Evolutionary conservation across 495 filamentous ascomycete species (phyloP).

Genomic region (Neurospora tetraspora): DNA sequence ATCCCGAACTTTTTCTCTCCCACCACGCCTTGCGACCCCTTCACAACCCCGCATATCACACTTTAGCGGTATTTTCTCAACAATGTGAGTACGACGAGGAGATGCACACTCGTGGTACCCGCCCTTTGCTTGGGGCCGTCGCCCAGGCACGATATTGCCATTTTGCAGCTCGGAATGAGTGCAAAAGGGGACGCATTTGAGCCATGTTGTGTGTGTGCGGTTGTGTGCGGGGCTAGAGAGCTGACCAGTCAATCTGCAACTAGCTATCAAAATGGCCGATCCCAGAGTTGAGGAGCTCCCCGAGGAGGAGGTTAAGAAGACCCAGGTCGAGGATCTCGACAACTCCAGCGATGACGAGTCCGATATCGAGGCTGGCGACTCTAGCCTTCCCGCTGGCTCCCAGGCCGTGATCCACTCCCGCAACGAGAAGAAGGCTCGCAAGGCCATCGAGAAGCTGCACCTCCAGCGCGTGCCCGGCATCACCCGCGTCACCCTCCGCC

Average conservation of each 20-base stretch:
- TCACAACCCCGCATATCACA: constrained; percentile 19
- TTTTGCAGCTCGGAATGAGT: constrained; percentile 2
- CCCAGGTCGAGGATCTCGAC: constrained; percentile 68
- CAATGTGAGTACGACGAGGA: constrained; percentile 19
- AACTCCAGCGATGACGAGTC: constrained; percentile 64
- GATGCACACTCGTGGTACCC: not conserved
- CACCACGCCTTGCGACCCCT: constrained; percentile 17
- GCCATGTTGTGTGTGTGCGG: not conserved
- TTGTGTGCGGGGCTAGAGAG: constrained; percentile 14
- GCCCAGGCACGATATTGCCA: not conserved
- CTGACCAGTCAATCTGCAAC: constrained; percentile 14
- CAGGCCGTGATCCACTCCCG: constrained; percentile 87
- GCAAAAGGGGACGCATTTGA: not conserved
- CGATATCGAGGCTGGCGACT: constrained; percentile 57
- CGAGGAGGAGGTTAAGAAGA: constrained; percentile 76
- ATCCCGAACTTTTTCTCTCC: constrained; percentile 22
- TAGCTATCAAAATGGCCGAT: constrained; percentile 66
- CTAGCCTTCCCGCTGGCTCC: constrained; percentile 73
- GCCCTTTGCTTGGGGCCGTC: not conserved
- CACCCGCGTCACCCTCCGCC: constrained; percentile 91
- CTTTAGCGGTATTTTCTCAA: constrained; percentile 18
- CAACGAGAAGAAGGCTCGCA: constrained; percentile 99
- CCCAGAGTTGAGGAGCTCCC: constrained; percentile 95
- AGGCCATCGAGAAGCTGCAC: constrained; percentile 96
- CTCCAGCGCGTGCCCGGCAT: constrained; percentile 94